These are phyloP conservation scores for Plantago elongata DNA, from an alignment of 257 asterid genomes.

Conservation along the genomic window DNA sequence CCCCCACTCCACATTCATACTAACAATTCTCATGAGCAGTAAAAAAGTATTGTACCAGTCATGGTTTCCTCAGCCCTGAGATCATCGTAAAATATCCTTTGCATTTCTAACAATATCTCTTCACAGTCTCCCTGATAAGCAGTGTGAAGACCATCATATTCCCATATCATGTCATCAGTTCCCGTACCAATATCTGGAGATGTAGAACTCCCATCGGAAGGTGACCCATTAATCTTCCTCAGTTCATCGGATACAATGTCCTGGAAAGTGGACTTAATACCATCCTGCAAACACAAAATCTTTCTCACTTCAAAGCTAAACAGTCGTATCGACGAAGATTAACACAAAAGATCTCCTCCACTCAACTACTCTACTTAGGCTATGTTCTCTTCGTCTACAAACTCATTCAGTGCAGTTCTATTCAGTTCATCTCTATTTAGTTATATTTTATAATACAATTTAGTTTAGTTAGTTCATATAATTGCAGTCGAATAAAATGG, in stretches of 20 bases:
- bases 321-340: background rate
- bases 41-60: no score
- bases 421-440: background rate
- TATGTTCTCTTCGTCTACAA: no score
- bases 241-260: constrained; percentile 78
- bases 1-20: no score
- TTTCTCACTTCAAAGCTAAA: background rate
- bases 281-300: constrained; percentile 42
- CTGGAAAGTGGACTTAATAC: constrained; percentile 53
- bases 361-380: no score
- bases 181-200: constrained; percentile 22
- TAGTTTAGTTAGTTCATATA: background rate
- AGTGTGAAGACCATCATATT: constrained; percentile 68
- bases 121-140: constrained; percentile 76
- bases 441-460: background rate
- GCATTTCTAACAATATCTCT: constrained; percentile 82
- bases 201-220: constrained; percentile 26
- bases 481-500: no score
- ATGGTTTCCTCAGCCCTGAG: constrained; percentile 36
- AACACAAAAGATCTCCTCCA: background rate
- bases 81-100: constrained; percentile 84
- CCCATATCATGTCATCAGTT: constrained; percentile 76
- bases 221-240: constrained; percentile 48
- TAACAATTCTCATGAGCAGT: no score
- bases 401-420: no score